These are phyloP conservation scores for Phlyctochytrium planicorne DNA, from an alignment of 192 early-diverging fungal genomes.

Conservation along the genomic window DNA sequence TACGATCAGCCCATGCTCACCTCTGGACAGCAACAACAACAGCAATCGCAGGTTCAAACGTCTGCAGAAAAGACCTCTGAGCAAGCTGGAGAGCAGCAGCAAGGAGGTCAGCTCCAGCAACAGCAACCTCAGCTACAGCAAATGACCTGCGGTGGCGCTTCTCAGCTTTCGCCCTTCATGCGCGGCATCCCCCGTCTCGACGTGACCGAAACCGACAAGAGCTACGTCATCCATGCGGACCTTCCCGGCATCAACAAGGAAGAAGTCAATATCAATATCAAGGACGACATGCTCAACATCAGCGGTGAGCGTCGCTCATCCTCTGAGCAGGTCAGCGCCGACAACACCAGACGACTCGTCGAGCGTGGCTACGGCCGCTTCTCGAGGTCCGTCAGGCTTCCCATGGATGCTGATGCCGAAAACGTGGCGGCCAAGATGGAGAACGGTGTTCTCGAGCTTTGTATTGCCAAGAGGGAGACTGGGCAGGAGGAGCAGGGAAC, in stretches of 20 bases:
- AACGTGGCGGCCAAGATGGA: constrained; percentile 53
- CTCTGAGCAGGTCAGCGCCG: constrained; percentile 27
- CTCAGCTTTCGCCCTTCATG: background rate
- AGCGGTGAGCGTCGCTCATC: constrained; percentile 44
- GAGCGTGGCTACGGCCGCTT: constrained; percentile 56
- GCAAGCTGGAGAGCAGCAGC: background rate
- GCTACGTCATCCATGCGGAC: constrained; percentile 47
- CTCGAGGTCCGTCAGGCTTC: constrained; percentile 46
- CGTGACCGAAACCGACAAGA: constrained; percentile 49
- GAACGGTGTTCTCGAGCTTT: constrained; percentile 54
- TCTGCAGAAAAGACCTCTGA: background rate
- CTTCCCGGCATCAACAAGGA: constrained; percentile 59
- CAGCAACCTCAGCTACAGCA: background rate
- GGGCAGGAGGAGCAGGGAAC: constrained; percentile 20
- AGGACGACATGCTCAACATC: constrained; percentile 46
- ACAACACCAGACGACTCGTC: constrained; percentile 42
- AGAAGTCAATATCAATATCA: constrained; percentile 49
- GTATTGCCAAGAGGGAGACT: constrained; percentile 40
- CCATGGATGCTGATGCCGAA: constrained; percentile 42
- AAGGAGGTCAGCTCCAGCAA: background rate
- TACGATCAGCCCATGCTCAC: background rate
- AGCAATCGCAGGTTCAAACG: too few relatives aligned
- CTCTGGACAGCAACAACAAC: background rate
- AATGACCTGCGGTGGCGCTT: background rate
- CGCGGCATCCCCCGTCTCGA: constrained; percentile 33